Evolutionary conservation across 139 green algal genomes (phyloP), one percentile per base, ranked within the genome.

Genomic region (Nannochloris sp.): DNA sequence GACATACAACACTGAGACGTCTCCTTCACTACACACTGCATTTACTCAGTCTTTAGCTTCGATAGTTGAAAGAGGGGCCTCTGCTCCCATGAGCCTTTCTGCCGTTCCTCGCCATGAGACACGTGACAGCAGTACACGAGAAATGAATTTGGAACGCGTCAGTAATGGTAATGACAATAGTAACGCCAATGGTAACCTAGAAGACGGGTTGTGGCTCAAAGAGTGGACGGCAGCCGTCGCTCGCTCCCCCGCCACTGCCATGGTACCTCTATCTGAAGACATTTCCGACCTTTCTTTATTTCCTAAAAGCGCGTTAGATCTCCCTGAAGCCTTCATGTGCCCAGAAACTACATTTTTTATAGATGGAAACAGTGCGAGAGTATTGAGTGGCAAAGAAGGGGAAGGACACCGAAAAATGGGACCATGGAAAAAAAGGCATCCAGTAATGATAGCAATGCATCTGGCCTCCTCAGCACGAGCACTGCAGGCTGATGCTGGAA

Each of bases 401-500:
- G 31, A 3, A 13, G 15, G 30, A 33, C 33, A 7, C 37, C 19
- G 12, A 64, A 45, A 4, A 56, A 4, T 4, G 42, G 42, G 42
- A 19, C 42, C 19, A 19, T 19, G 19, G 42, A 19, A 19, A 51
- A 19, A 19, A 51, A 19, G 42, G 42, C 42, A 51, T 51, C 42
- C 42, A 19, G 19, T 51, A 27, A 19, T 19, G 19, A 19, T 19
- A 23, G 47, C 47, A 9, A 65, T 70, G 63, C 47, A 32, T 25
- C 34, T 19, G 27, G 51, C 64, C 6, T 34, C 53, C 2, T 33
- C n/a, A 3, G 51, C 34, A 1, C 51, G 64, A 2, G 33, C 53
- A 24, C n/a, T 33, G 1, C 64, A 71, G 53, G 53, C 60, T 14
- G 4, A 39, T 42, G 23, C 37, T 29, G 54, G 67, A 61, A 19